Evolutionary conservation across 2,329 filamentous ascomycete genomes (phyloP), one percentile per base, ranked within the genome.

Genomic region (Teratosphaeria nubilosa): DNA sequence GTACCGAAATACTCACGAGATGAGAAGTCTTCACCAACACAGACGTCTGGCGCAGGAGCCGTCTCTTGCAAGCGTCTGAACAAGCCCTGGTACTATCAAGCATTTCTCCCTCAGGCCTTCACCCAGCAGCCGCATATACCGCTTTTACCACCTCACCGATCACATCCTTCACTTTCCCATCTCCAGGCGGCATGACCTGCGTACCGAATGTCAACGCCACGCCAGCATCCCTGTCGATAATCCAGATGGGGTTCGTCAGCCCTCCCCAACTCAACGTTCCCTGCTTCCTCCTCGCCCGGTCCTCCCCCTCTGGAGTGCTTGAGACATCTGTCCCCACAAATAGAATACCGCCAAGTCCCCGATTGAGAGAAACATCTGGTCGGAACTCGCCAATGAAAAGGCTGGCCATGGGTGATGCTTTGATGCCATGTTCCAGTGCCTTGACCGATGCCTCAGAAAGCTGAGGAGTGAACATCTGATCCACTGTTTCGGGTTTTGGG

Each of bases 381-480:
- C 61, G 53, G 37, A 74, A 71, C 62, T 76, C 70, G 16, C 68
- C 68, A 7, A 74, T 68, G 57, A 70, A 60, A 13, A 72, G 66
- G 50, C 63, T 56, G 45, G 71, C 69, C 27, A 72, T 63, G 37
- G 68, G 71, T 11, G 60, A 59, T 0, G 66, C 11, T 31, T 51
- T 34, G 30, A 69, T 62, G 56, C 72, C 70, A 9, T 62, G 59
- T 31, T 68, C 67, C 30, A 72, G 61, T 5, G 57, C 62, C 20
- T 68, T 61, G 53, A 65, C 50, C 37, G 62, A 48, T 51, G 64
- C 62, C 0, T 61, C 57, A 3, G 61, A 68, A 0, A 83, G 73
- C 51, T 80, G 80, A 0, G 79, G 72, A 56, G 69, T 63, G 62
- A 82, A 82, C 68, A 83, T 74, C 51, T 71, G 63, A 0, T 75